Base-by-base conservation (phyloP, 805 yeast genomes). In the Tetrapisispora iriomotensis region DNA sequence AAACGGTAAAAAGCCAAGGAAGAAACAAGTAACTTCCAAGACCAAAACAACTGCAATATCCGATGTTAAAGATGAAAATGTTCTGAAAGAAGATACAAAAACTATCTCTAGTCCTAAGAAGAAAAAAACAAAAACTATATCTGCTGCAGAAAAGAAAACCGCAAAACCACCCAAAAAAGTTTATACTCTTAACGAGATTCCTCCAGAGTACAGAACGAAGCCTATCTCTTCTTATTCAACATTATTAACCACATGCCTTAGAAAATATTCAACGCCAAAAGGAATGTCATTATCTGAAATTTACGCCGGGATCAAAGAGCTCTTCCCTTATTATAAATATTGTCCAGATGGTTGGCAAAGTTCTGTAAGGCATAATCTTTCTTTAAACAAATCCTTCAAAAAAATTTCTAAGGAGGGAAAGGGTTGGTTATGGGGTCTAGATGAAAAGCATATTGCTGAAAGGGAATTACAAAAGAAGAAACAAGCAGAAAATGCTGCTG, bases 301-400 rank as follows among this genome's bases (percentile, higher is more conserved):
- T 34, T 82, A 86, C 60, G 82, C 81, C 39, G 84, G 86, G 1
- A 87, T 92, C 36, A 82, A 83, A 59, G 94, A 84, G 32, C 60
- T 83, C 10, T 90, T 82, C 61, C 97, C 97, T 2, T 92, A 84
- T 64, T 92, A 85, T 63, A 74, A 79, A 51, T 90, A 85, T 61
- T 88, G 96, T 52, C 90, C 94, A 0, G 95, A 87, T 59, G 97
- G 97, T 3, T 92, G 98, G 98, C 98, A 92, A 64, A 81, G 84
- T 54, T 77, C 94, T 0, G 94, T 92, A 15, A 74, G 94, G 37
- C 98, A 92, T 62, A 88, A 87, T 51, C 67, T 92, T 29, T 81
- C 90, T 18, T 68, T 86, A 48, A 87, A 87, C 62, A 86, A 85
- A 62, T 79, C 90, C 6, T 92, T 90, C 65, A 70, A 75, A 38